Evolutionary conservation across 1,139 yeast genomes (phyloP).

Genomic region (Geotrichum australiense): DNA sequence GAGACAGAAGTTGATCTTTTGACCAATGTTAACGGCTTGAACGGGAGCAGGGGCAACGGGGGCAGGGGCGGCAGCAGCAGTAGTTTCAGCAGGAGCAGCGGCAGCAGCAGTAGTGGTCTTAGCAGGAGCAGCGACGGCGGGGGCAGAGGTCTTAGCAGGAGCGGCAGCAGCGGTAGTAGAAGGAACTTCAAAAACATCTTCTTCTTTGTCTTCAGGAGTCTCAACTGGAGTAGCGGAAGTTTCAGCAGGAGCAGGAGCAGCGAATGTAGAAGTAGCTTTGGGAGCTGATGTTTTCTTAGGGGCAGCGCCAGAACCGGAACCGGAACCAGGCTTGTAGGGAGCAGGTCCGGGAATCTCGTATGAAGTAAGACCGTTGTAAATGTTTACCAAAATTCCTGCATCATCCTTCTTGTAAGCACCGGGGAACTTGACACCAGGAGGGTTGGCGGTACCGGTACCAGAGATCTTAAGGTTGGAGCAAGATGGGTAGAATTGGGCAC

Average conservation of each 20-base stretch:
- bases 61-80: not conserved
- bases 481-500: conserved; percentile 17
- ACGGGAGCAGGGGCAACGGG: no score
- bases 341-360: conserved; percentile 17
- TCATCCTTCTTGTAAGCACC: conserved; percentile 18
- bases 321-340: conserved; percentile 8
- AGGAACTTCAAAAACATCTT: no score
- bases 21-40: no score
- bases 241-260: no score
- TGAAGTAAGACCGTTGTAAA: conserved; percentile 13
- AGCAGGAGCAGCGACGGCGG: no score
- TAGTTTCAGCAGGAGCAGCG: no score
- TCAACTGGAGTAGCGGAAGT: no score
- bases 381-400: conserved; percentile 17
- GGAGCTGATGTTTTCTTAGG: not conserved
- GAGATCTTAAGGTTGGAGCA: conserved; percentile 17
- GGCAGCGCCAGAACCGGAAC: not conserved
- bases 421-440: conserved; percentile 19
- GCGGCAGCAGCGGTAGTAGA: no score
- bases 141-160: no score
- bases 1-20: conserved; percentile 3
- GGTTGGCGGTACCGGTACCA: conserved; percentile 17
- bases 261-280: not conserved
- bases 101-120: no score
- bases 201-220: no score